Evolutionary conservation across 176 grass and related monocot genomes (phyloP), one percentile per base, ranked within the genome.

Genomic region (Ensete glaucum): DNA sequence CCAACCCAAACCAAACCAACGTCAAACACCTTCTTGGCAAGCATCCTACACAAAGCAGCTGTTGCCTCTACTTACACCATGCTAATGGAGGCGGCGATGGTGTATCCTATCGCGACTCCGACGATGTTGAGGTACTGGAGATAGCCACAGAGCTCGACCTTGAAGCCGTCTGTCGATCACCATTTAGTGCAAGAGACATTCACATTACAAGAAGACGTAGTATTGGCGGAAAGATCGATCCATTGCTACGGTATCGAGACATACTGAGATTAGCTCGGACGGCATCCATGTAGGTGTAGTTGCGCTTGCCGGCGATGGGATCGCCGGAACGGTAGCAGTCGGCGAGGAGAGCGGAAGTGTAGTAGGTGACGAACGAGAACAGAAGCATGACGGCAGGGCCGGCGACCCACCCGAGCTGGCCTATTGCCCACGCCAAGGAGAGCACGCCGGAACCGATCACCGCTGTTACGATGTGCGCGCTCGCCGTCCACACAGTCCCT

Each of bases 271-370:
- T 90, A 71, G 90, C 80, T 2, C 84, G 76, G 15, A 97, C 94
- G 23, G 90, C 90, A 68, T 93, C 90, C 90, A 93, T 91, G 80
- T 93, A 97, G 10, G 94, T 97, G 87, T 93, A 97, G 77, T 91
- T 93, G 21, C 94, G 88, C 78, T 93, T 93, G 25, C 90, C 94
- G 3, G 85, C 87, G 64, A 12, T 14, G 0, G 83, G 90, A 77
- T 97, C 87, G 1, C 90, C 85, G 1, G 90, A 81, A 53, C 90
- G 90, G 81, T 97, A 97, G 71, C 93, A 90, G 69, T 97, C 93
- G 52, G 90, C 74, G 71, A 97, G 81, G 12, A 97, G 85, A 9
- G 90, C 70, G 2, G 93, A 90, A 19, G 90, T 92, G 79, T 97
- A 97, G 81, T 93, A 97, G 25, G 90, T 90, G 11, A 97, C 93